Evolutionary conservation across 2,329 filamentous ascomycete genomes (phyloP), one percentile per base, ranked within the genome.

Genomic region (Fusarium clavum): DNA sequence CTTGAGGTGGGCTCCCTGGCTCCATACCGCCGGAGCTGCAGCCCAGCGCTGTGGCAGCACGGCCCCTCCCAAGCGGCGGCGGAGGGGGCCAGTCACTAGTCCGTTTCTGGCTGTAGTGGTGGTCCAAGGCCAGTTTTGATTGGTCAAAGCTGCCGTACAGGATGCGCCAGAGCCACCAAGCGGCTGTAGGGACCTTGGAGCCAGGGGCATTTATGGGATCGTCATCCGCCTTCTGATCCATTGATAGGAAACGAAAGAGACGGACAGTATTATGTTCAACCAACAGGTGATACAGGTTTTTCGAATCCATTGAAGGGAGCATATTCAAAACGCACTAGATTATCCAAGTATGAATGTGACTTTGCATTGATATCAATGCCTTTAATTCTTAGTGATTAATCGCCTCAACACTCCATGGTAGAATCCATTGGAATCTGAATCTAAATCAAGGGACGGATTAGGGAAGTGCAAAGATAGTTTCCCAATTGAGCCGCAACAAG

Each of bases 61-160:
- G 59, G 68, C 69, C 69, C 69, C 69, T 71, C 69, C 55, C 41
- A 72, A 54, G 61, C 63, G 55, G 54, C 57, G 62, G 64, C 63
- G 49, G 49, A 53, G 49, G 44, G 34, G 32, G 25, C 48, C 65
- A 52, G 45, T n/a, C 52, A 52, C 66, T 73, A 65, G 58, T 38
- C 57, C 24, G 18, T 22, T 61, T 61, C 12, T 25, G 48, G 57
- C n/a, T 16, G 32, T 40, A 53, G 34, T n/a, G 54, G 48, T 34
- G 25, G 27, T 1, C 22, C n/a, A 4, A 8, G 4, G 22, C 25
- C 41, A 3, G 16, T 20, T 44, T 12, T 44, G 18, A 74, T 72
- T 64, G 72, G 72, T n/a, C 34, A 27, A 43, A 55, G 34, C 41
- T 57, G 56, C 54, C 61, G 40, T 62, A 47, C 44, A 57, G 66